Base-by-base conservation (phyloP, 2,329 filamentous ascomycete species). In the Remersonia thermophila region DNA sequence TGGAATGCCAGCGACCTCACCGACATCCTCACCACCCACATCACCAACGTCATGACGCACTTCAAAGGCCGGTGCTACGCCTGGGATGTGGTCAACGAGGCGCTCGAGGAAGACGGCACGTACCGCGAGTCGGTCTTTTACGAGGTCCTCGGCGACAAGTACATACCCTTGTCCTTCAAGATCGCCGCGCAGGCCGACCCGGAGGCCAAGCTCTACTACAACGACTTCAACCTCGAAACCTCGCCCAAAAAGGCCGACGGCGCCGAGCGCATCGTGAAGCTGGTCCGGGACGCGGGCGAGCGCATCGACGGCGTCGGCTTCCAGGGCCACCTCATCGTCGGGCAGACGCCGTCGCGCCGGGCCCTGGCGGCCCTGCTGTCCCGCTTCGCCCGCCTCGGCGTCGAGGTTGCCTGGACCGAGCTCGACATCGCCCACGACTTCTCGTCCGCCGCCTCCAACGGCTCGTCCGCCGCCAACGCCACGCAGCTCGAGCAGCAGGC, bases 21-120 rank as follows among this genome's bases (percentile, higher is more conserved):
- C 9, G 55, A 56, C 1, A 64, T 66, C 5, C 55, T 77, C 41
- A 58, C 69, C 46, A 63, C 63, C 37, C 69, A 73, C 51, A 64
- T 74, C 42, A 63, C 61, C 30, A 56, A 62, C 41, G 62, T 62
- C 12, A 58, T 63, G 3, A 50, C 43, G 13, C 58, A 69, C 52
- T 70, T 60, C 54, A 55, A 56, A 36, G 59, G 62, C 30, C 54
- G 59, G 26, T 69, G 68, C 51, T 65, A 65, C 47, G 57, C 59
- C 32, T 73, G 67, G 67, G 67, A 71, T 38, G 67, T 72, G 0
- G 59, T 70, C 10, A 72, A 71, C 47, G 67, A 73, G 52, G 62
- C 61, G 7, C 57, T 69, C 44, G 62, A 32, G 25, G 66, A 70
- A 18, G 58, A 65, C 46, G 65, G 65, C 15, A 63, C 59, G 1